Conservation (phyloP, 1,284 basidiomycete species). For the Ceratobasidium sp. region DNA sequence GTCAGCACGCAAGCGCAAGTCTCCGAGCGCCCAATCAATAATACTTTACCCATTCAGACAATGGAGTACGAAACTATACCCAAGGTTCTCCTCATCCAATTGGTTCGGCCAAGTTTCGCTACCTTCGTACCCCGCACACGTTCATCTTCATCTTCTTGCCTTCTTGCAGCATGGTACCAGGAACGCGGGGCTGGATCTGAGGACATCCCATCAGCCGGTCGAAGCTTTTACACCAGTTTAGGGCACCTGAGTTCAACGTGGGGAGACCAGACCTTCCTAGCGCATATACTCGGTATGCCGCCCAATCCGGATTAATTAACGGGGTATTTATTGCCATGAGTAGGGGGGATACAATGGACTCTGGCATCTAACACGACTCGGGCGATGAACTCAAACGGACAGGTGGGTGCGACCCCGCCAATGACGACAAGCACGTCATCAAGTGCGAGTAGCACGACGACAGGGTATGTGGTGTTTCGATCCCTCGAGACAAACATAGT, state of each 20-base stretch:
- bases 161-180: slow-evolving; percentile 78
- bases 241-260: slow-evolving; percentile 79
- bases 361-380: slow-evolving; percentile 69
- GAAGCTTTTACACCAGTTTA: slow-evolving; percentile 83
- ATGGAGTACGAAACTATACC: slow-evolving; percentile 61
- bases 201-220: slow-evolving; percentile 64
- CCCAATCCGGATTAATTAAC: neutral
- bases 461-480: neutral
- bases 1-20: slow-evolving; percentile 53
- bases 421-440: slow-evolving; percentile 6
- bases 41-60: slow-evolving; percentile 55
- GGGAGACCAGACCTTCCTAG: slow-evolving; percentile 52
- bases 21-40: neutral
- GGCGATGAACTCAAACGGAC: slow-evolving; percentile 61
- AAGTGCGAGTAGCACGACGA: slow-evolving; percentile 6
- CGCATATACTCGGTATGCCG: slow-evolving; percentile 61
- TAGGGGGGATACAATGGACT: slow-evolving; percentile 78
- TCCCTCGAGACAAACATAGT: slow-evolving; percentile 27
- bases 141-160: slow-evolving; percentile 38
- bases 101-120: slow-evolving; percentile 53
- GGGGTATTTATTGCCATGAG: slow-evolving; percentile 43
- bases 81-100: slow-evolving; percentile 74
- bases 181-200: slow-evolving; percentile 69
- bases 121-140: slow-evolving; percentile 25
- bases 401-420: slow-evolving; percentile 1